Evolutionary conservation across 2,329 filamentous ascomycete genomes (phyloP).

Genomic region (Pseudogymnoascus destructans): DNA sequence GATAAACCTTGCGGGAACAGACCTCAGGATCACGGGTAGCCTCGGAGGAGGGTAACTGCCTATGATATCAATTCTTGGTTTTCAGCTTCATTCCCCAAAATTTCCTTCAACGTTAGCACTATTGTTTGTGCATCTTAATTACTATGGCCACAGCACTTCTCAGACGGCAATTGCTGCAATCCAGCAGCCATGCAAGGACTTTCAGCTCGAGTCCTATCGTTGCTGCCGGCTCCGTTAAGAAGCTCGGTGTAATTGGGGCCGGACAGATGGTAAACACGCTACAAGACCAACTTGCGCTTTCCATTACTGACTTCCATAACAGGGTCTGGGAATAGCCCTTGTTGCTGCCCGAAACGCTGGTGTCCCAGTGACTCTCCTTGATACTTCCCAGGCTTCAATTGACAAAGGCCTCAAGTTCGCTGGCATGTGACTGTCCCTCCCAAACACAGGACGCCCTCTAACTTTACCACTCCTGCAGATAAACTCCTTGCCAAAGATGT

Average conservation of each 20-base stretch:
- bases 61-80: neutral
- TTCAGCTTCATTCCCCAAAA: slow-evolving; percentile 5
- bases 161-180: slow-evolving; percentile 18
- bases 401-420: slow-evolving; percentile 86
- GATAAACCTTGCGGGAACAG: neutral
- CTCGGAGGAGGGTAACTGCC: neutral
- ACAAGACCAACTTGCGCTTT: neutral
- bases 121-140: slow-evolving; percentile 3
- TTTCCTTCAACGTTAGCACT: neutral
- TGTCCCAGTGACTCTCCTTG: slow-evolving; percentile 75
- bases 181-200: slow-evolving; percentile 28
- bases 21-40: slow-evolving; percentile 4
- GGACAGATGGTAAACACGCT: slow-evolving; percentile 74
- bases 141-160: slow-evolving; percentile 23
- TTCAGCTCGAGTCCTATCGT: slow-evolving; percentile 58
- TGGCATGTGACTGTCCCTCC: slow-evolving; percentile 35
- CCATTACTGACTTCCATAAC: slow-evolving; percentile 20
- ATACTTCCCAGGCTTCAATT: slow-evolving; percentile 70
- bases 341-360: slow-evolving; percentile 77
- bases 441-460: neutral
- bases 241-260: slow-evolving; percentile 80
- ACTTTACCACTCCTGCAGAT: slow-evolving; percentile 37
- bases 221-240: slow-evolving; percentile 62
- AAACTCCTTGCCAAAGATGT: slow-evolving; percentile 92
- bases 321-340: slow-evolving; percentile 92